Conservation (phyloP, 805 yeast genomes). For the Candida ponderosae region DNA sequence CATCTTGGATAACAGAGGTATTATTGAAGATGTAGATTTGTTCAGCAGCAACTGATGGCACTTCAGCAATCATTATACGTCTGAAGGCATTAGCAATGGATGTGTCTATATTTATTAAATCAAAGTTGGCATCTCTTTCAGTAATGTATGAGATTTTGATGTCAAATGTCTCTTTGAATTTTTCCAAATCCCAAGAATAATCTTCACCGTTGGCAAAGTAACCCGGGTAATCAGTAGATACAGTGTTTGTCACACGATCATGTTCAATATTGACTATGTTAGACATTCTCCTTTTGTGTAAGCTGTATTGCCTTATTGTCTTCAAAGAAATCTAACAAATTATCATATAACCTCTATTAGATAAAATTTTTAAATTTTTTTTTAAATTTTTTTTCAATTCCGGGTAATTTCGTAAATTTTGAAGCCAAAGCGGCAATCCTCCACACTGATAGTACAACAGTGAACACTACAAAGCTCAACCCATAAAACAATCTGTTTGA, state of each 20-base stretch:
- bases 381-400: too few species aligned
- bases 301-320: too few species aligned
- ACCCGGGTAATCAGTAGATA: slow-evolving; percentile 91
- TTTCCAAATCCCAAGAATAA: slow-evolving; percentile 76
- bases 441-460: too few species aligned
- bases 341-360: too few species aligned
- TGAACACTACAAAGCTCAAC: too few species aligned
- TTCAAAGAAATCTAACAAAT: too few species aligned
- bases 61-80: slow-evolving; percentile 94
- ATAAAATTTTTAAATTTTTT: too few species aligned
- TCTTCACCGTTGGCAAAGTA: slow-evolving; percentile 54
- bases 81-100: slow-evolving; percentile 95
- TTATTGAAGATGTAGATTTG: slow-evolving; percentile 85
- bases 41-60: slow-evolving; percentile 94
- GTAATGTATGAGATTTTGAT: slow-evolving; percentile 59
- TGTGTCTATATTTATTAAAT: slow-evolving; percentile 79
- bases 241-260: slow-evolving; percentile 84
- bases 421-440: too few species aligned
- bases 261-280: slow-evolving; percentile 81
- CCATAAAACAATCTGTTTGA: too few species aligned
- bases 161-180: slow-evolving; percentile 60
- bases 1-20: slow-evolving; percentile 96
- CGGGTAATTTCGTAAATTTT: too few species aligned
- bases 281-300: too few species aligned
- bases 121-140: slow-evolving; percentile 77